Evolutionary conservation across 192 early-diverging fungal genomes (phyloP).

Genomic region (Coemansia sp.): DNA sequence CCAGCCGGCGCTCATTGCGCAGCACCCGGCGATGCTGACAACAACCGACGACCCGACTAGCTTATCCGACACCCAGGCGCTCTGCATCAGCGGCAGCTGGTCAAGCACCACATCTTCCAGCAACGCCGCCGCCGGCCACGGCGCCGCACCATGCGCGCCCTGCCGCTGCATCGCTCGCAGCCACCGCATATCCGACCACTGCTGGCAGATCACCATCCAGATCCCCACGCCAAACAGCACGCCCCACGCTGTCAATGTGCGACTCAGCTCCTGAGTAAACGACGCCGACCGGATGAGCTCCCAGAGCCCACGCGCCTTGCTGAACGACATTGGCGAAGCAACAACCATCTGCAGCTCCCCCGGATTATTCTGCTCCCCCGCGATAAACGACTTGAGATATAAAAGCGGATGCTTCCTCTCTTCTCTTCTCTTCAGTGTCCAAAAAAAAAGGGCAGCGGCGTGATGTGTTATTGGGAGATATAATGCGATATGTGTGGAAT

Average conservation of each 20-base stretch:
- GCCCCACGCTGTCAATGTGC: slow-evolving; percentile 31
- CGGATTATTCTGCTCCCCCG: too few relatives aligned
- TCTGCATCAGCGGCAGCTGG: slow-evolving; percentile 44
- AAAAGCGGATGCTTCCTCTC: too few relatives aligned
- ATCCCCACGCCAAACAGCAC: slow-evolving; percentile 43
- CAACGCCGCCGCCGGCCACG: slow-evolving; percentile 33
- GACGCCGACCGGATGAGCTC: slow-evolving; percentile 14
- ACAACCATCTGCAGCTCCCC: background rate
- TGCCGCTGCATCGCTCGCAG: slow-evolving; percentile 8
- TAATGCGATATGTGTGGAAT: too few relatives aligned
- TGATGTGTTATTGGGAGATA: too few relatives aligned
- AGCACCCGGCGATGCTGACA: slow-evolving; percentile 47
- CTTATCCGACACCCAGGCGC: slow-evolving; percentile 57
- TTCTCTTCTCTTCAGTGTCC: too few relatives aligned
- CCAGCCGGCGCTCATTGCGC: slow-evolving; percentile 51
- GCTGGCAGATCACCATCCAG: slow-evolving; percentile 57
- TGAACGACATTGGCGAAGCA: background rate
- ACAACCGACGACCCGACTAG: slow-evolving; percentile 54
- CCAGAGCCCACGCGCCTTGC: background rate
- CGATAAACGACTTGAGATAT: too few relatives aligned
- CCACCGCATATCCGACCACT: slow-evolving; percentile 56
- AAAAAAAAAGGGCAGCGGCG: too few relatives aligned
- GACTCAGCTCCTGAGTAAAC: slow-evolving; percentile 34
- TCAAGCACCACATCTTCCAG: slow-evolving; percentile 58
- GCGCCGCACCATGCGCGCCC: background rate